Conservation (phyloP, 345 rosid species). For the Acer campestre region DNA sequence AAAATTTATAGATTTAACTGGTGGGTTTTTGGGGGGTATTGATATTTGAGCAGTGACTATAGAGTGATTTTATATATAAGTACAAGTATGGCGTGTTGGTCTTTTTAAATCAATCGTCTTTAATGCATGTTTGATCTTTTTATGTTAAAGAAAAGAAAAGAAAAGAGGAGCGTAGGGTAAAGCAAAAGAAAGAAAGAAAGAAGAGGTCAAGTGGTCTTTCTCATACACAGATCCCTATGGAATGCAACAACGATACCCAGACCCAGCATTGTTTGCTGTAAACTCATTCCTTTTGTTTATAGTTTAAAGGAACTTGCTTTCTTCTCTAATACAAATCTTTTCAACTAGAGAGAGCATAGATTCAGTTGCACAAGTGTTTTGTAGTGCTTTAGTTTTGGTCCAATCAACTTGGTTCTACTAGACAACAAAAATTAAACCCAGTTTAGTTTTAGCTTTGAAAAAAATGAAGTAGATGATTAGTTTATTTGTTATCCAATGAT, state of each 20-base stretch:
- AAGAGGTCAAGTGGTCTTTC: conserved; percentile 82
- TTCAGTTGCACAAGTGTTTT: conserved; percentile 42
- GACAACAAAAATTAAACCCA: conserved; percentile 16
- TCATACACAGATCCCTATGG: conserved; percentile 96
- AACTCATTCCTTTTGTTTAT: conserved; percentile 69
- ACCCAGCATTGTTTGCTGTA: conserved; percentile 58
- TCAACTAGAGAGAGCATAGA: conserved; percentile 32
- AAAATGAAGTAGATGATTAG: conserved; percentile 34
- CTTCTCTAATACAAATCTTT: conserved; percentile 46
- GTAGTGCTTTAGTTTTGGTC: conserved; percentile 41
- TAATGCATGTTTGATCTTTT: conserved; percentile 11
- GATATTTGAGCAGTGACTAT: neutral
- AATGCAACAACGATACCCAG: conserved; percentile 58
- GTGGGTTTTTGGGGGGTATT: conserved; percentile 41
- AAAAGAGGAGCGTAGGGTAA: conserved; percentile 38
- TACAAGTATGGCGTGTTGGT: neutral
- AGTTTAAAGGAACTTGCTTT: conserved; percentile 67
- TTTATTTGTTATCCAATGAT: conserved; percentile 62
- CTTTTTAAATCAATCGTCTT: conserved; percentile 4
- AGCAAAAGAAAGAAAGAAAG: conserved; percentile 63
- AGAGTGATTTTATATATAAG: neutral
- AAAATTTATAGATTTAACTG: conserved; percentile 20
- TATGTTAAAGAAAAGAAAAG: neutral
- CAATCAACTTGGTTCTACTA: conserved; percentile 35
- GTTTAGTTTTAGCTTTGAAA: conserved; percentile 7